A percentile compares a stretch with the other conserved stretches of the same genome.
phyloP scores from a whole-genome alignment of 228 moss, liverwort and hornwort species.

The Sphagnum magellanicum region DNA sequence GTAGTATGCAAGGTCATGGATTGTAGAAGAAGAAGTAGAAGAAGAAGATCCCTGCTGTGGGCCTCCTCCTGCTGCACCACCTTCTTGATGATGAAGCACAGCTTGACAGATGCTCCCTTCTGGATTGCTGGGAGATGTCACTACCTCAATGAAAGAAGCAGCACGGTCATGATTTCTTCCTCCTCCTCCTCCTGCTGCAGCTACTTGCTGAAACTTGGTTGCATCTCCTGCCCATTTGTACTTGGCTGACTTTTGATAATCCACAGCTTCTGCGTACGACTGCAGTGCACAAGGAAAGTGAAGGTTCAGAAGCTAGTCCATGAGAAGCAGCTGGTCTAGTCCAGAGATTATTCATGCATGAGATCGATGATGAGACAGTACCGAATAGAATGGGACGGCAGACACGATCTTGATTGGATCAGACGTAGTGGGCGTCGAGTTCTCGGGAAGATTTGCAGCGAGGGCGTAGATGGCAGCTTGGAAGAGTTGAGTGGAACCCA shows the following conservation, averaged over 20 bases:
- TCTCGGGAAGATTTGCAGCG: slow-evolving; percentile 4
- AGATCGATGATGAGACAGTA: slow-evolving; percentile 3
- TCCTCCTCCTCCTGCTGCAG: neutral
- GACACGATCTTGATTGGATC: slow-evolving; percentile 23
- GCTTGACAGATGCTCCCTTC: slow-evolving; percentile 34
- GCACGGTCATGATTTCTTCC: slow-evolving; percentile 3
- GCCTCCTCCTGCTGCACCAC: slow-evolving; percentile 2
- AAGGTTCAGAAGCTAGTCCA: no score
- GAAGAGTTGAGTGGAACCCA: slow-evolving; percentile 55
- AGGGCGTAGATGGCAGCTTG: slow-evolving; percentile 50
- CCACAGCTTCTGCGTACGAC: slow-evolving; percentile 29
- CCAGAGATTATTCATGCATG: neutral
- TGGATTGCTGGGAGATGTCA: slow-evolving; percentile 51
- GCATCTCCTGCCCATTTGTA: slow-evolving; percentile 53
- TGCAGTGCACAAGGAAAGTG: slow-evolving; percentile 7
- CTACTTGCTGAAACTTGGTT: slow-evolving; percentile 12
- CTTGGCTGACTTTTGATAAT: slow-evolving; percentile 21
- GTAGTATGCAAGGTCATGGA: slow-evolving; percentile 45
- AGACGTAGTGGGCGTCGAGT: slow-evolving; percentile 1
- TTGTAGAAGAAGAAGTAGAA: neutral
- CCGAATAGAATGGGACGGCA: slow-evolving; percentile 48
- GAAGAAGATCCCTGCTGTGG: no score
- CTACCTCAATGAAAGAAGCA: slow-evolving; percentile 38
- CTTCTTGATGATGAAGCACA: slow-evolving; percentile 24
- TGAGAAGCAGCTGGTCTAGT: no score